Conservation (phyloP, 148 eudicot species). For the Hydrangea macrophylla region DNA sequence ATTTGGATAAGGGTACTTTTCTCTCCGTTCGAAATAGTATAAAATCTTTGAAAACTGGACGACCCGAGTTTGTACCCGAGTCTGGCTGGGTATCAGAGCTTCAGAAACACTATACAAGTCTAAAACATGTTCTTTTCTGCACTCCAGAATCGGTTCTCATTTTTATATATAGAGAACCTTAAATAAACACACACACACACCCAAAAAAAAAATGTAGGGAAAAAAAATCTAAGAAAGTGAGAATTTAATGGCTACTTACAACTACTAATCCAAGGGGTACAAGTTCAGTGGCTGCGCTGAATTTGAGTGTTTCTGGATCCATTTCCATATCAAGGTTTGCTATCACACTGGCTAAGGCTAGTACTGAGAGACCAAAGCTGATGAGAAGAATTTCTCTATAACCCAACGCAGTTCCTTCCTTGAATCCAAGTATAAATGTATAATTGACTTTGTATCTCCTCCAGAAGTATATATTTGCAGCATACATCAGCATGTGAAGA, state of each 20-base stretch:
- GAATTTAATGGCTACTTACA: slow-evolving; percentile 13
- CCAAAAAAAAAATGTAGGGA: no score
- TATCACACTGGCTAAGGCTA: slow-evolving; percentile 21
- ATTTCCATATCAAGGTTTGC: slow-evolving; percentile 32
- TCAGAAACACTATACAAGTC: no score
- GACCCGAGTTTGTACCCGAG: no score
- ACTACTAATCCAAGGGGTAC: slow-evolving; percentile 28
- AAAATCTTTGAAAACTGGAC: no score
- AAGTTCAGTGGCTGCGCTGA: slow-evolving; percentile 18
- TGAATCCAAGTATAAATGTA: slow-evolving; percentile 34
- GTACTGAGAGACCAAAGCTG: slow-evolving; percentile 13
- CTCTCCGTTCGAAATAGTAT: no score
- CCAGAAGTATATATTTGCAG: slow-evolving; percentile 34
- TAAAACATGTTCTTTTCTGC: no score
- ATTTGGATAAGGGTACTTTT: no score
- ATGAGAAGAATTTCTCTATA: slow-evolving; percentile 27
- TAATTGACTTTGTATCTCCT: slow-evolving; percentile 29
- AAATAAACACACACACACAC: no score
- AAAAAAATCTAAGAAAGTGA: not conserved
- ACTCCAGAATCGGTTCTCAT: no score
- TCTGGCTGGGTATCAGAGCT: no score
- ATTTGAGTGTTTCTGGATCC: slow-evolving; percentile 14
- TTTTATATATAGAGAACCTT: no score
- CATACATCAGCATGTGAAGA: slow-evolving; percentile 28
- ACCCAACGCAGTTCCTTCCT: slow-evolving; percentile 27